Base-by-base conservation (phyloP, 768 basidiomycete species). In the Tricholomella constricta region DNA sequence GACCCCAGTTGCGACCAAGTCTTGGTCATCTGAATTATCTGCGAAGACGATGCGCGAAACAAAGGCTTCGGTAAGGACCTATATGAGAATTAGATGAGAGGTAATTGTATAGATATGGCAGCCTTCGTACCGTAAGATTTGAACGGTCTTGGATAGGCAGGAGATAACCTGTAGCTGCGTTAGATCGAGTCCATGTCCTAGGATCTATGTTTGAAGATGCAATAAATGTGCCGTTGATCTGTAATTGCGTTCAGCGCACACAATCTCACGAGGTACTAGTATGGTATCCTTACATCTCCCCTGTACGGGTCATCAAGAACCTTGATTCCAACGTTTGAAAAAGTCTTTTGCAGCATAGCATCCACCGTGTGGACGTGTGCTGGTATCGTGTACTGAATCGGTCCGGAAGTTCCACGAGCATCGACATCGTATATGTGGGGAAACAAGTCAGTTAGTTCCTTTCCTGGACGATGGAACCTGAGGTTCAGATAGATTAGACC, bases 1-100 rank as follows among this genome's bases (percentile, higher is more conserved):
- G 11, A 84, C 75, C 6, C 79, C 79, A 4, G 69, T 73, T 0
- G 81, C 82, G 27, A 63, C 60, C 23, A 79, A 56, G 6, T 63
- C 54, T 5, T 58, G 45, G 8, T 20, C 26, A 15, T 15, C 14
- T 2, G 12, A 11, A 5, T 41, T 27, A 10, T 57, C 38, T 2
- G 72, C 54, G 8, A 66, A 66, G 11, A 63, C 42, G 15, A 71
- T 72, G 6, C 57, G 61, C 9, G 74, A 69, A 14, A 61, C 62
- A 1, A 47, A 49, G 4, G 62, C 59, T 38, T 56, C 48, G 1
- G 61, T 55, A 9, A 65, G 50, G 3, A 61, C 52, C 61, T 63
- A 32, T n/a, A 8, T 17, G 25, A 4, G 2, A 3, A 45, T 23
- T 36, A 20, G 14, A 2, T 11, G 20, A 25, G 15, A 32, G 12